These are phyloP conservation scores for Cunninghamia lanceolata DNA, from an alignment of 75 land plant genomes.

Conservation along the genomic window DNA sequence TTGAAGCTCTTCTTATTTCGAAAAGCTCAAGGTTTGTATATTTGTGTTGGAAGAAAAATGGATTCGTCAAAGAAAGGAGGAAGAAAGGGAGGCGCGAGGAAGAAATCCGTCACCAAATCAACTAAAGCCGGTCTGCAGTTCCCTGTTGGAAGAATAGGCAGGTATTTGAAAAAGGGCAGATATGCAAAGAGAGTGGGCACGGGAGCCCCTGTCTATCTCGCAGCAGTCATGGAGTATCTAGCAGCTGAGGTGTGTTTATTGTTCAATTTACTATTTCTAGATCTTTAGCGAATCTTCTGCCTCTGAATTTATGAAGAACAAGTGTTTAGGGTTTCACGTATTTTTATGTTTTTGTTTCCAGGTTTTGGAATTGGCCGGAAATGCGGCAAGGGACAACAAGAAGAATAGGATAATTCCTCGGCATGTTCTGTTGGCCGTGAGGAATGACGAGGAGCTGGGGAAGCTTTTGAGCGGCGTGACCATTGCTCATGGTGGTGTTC, in stretches of 20 bases:
- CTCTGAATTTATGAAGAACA: no score
- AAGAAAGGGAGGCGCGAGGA: slow-evolving; percentile 21
- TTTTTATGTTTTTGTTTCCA: not conserved
- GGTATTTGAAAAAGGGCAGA: slow-evolving; percentile 45
- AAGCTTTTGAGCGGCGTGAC: slow-evolving; percentile 10
- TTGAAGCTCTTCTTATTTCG: no score
- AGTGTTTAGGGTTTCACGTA: not conserved
- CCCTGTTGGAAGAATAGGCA: slow-evolving; percentile 29
- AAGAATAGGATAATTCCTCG: slow-evolving; percentile 19
- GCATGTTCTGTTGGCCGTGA: slow-evolving; percentile 18
- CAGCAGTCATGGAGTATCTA: slow-evolving; percentile 6
- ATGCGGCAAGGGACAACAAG: slow-evolving; percentile 19
- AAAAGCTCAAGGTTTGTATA: no score
- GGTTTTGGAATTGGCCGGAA: slow-evolving; percentile 19
- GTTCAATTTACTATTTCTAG: no score
- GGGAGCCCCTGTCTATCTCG: slow-evolving; percentile 39
- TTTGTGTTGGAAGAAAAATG: not conserved
- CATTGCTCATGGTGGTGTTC: slow-evolving; percentile 11
- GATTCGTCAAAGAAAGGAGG: slow-evolving; percentile 9
- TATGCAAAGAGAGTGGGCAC: slow-evolving; percentile 31
- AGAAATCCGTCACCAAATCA: slow-evolving; percentile 4
- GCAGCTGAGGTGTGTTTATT: not conserved
- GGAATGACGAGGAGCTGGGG: slow-evolving; percentile 16
- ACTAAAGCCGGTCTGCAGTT: slow-evolving; percentile 12
- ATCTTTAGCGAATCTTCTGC: no score